Conservation (phyloP, 768 basidiomycete genomes). For the Pseudohyphozyma bogoriensis region DNA sequence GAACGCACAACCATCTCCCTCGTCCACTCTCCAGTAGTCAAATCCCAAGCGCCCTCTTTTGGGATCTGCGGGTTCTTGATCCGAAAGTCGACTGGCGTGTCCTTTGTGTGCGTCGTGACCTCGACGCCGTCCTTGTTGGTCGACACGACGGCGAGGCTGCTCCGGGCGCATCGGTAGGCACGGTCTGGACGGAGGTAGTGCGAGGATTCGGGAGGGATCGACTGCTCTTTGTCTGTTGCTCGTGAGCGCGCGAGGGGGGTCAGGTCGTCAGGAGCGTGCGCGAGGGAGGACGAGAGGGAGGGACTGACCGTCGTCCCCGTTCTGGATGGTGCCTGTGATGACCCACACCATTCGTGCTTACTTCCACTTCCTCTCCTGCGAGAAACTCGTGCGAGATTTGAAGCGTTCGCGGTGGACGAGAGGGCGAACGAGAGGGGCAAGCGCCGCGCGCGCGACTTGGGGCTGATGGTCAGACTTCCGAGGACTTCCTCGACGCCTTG, state of each 20-base stretch:
- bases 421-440: no score
- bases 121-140: neutral
- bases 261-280: neutral
- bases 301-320: neutral
- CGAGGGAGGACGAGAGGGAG: neutral
- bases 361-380: no score
- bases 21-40: conserved; percentile 3
- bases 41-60: conserved; percentile 14
- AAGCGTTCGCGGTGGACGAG: no score
- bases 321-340: neutral
- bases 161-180: conserved; percentile 17
- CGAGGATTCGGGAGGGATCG: neutral
- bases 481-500: no score
- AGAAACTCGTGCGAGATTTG: no score
- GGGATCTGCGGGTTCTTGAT: conserved; percentile 5
- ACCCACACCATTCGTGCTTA: neutral
- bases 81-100: conserved; percentile 11
- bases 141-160: no score
- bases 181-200: conserved; percentile 13
- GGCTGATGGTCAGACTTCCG: no score
- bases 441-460: no score
- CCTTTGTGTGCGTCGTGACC: neutral
- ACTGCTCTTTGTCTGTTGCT: neutral
- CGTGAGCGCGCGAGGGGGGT: neutral
- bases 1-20: neutral